phyloP scores from a whole-genome alignment of 129 eudicot genomes.

The Centaurea solstitialis region DNA sequence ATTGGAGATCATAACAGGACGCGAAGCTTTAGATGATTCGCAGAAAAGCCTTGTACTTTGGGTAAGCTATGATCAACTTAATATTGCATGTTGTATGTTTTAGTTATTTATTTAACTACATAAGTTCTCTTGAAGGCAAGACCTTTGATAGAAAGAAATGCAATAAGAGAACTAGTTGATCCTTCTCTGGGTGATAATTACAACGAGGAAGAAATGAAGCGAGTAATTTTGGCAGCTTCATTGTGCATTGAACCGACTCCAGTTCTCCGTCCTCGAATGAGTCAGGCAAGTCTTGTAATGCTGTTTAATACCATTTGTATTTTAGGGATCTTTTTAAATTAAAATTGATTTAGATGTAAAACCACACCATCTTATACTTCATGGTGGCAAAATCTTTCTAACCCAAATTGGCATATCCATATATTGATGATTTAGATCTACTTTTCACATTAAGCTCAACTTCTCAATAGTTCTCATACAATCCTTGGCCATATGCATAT shows the following conservation, averaged over 20 bases:
- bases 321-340: not conserved
- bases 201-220: slow-evolving; percentile 53
- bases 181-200: slow-evolving; percentile 59
- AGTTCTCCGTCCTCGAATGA: slow-evolving; percentile 70
- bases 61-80: slow-evolving; percentile 38
- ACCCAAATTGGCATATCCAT: not conserved
- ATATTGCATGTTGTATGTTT: not conserved
- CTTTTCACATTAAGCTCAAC: too few relatives aligned
- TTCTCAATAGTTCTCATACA: too few relatives aligned
- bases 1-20: slow-evolving; percentile 74
- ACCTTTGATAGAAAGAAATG: slow-evolving; percentile 54
- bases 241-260: slow-evolving; percentile 60
- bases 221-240: slow-evolving; percentile 59
- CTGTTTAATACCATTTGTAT: not conserved
- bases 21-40: slow-evolving; percentile 66
- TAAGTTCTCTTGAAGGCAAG: slow-evolving; percentile 51
- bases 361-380: not conserved
- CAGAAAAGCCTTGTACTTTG: slow-evolving; percentile 68
- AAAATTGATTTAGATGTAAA: not conserved
- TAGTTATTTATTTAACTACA: not conserved
- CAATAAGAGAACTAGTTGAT: slow-evolving; percentile 52
- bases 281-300: slow-evolving; percentile 51
- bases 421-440: too few relatives aligned
- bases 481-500: too few relatives aligned
- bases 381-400: not conserved